Conservation (phyloP, 495 filamentous ascomycete genomes). For the Ascobolus immersus region DNA sequence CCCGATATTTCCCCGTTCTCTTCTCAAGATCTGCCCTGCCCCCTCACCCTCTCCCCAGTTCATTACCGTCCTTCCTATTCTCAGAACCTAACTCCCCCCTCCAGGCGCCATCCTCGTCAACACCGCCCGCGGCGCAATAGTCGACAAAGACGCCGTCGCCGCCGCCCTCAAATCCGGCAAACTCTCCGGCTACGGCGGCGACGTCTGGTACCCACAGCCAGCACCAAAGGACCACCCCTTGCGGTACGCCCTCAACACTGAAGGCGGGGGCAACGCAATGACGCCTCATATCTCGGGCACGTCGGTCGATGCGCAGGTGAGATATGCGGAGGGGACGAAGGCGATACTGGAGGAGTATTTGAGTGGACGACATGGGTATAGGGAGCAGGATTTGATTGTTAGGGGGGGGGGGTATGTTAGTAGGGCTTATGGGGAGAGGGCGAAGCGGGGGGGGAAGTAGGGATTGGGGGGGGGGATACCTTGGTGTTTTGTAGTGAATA, state of each 20-base stretch:
- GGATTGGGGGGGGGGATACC: no score
- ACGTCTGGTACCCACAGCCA: slow-evolving; percentile 61
- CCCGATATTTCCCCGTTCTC: neutral
- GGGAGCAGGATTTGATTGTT: slow-evolving; percentile 76
- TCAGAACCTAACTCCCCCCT: neutral
- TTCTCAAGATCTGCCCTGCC: slow-evolving; percentile 1
- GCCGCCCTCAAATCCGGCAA: slow-evolving; percentile 80
- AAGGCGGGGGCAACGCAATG: slow-evolving; percentile 93
- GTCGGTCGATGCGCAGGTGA: slow-evolving; percentile 86
- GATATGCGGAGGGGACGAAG: slow-evolving; percentile 79
- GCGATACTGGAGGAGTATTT: slow-evolving; percentile 76
- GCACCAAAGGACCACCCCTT: slow-evolving; percentile 86
- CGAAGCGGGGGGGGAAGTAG: no score
- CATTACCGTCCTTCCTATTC: neutral
- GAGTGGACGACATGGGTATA: slow-evolving; percentile 63
- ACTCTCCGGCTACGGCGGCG: slow-evolving; percentile 83
- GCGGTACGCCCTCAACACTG: slow-evolving; percentile 77
- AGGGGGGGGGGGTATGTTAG: slow-evolving; percentile 77
- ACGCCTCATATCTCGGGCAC: slow-evolving; percentile 97
- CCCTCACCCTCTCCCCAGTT: neutral
- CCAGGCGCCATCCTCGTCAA: slow-evolving; percentile 83
- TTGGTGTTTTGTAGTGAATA: no score
- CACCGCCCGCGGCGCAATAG: slow-evolving; percentile 94
- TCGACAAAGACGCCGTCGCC: slow-evolving; percentile 97
- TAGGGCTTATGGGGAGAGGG: no score